phyloP scores from a whole-genome alignment of 1,284 basidiomycete species.

The Sporisorium graminicola region DNA sequence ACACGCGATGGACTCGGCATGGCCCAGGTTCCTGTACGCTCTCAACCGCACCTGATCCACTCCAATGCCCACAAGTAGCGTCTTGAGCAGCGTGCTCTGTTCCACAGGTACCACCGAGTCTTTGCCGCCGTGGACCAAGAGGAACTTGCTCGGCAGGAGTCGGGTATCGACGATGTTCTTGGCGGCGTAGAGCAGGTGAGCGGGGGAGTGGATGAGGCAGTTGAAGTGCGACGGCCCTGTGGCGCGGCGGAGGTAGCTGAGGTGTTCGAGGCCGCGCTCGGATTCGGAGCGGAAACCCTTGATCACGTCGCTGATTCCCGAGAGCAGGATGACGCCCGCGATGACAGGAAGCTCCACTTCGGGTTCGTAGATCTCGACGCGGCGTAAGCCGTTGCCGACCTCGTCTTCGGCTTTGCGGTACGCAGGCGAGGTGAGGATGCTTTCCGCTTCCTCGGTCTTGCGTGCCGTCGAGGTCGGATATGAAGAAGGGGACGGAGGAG shows the following conservation, averaged over 20 bases:
- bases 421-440: conserved; percentile 27
- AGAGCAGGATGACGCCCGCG: conserved; percentile 69
- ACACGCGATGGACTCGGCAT: conserved; percentile 67
- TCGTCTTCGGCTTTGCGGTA: conserved; percentile 52
- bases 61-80: conserved; percentile 70
- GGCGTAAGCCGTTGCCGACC: conserved; percentile 62
- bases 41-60: conserved; percentile 67
- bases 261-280: conserved; percentile 69
- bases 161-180: conserved; percentile 69
- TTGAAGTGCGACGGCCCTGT: conserved; percentile 69
- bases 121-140: conserved; percentile 71
- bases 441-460: conserved; percentile 37
- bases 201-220: conserved; percentile 70
- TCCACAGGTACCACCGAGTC: conserved; percentile 69
- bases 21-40: conserved; percentile 69
- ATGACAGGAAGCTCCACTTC: conserved; percentile 68
- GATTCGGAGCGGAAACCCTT: conserved; percentile 69
- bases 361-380: conserved; percentile 69
- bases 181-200: conserved; percentile 70
- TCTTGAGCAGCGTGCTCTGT: conserved; percentile 70
- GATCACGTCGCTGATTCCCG: conserved; percentile 71
- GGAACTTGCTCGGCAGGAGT: conserved; percentile 67
- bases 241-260: conserved; percentile 68
- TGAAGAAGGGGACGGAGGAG: background rate
- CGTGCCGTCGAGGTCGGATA: conserved; percentile 17